phyloP scores from a whole-genome alignment of 2,329 filamentous ascomycete species.

The Cladobotryum protrusum region DNA sequence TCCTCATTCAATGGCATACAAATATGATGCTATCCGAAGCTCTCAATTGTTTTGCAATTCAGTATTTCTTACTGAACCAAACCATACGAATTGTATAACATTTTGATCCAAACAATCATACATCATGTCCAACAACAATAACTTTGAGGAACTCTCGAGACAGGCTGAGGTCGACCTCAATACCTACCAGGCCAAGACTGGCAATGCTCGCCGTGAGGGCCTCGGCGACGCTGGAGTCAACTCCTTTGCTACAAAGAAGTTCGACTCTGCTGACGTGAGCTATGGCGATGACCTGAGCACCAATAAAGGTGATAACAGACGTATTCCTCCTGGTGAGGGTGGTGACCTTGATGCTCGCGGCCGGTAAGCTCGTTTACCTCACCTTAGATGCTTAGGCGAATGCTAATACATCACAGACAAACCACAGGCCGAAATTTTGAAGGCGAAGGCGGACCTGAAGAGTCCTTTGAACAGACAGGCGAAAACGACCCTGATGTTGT shows the following conservation, averaged over 20 bases:
- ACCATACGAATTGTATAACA: not conserved
- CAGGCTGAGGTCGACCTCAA: constrained; percentile 44
- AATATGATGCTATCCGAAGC: not conserved
- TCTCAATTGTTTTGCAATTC: not conserved
- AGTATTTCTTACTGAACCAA: not conserved
- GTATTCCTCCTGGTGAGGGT: constrained; percentile 40
- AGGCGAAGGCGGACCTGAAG: constrained; percentile 35
- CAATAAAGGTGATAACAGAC: constrained; percentile 39
- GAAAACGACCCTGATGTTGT: constrained; percentile 33
- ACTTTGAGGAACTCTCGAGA: constrained; percentile 37
- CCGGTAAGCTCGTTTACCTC: constrained; percentile 27
- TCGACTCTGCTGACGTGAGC: constrained; percentile 20
- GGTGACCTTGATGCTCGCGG: constrained; percentile 38
- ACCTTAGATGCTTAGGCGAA: not conserved
- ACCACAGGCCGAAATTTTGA: constrained; percentile 39
- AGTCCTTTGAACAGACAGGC: constrained; percentile 31
- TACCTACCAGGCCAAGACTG: constrained; percentile 43
- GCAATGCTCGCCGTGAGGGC: constrained; percentile 31
- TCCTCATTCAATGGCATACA: not conserved
- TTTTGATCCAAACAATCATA: not conserved
- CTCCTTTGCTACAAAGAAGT: constrained; percentile 36
- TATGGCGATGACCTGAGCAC: constrained; percentile 41
- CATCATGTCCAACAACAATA: constrained; percentile 17
- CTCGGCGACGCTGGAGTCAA: constrained; percentile 40
- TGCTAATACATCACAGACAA: constrained; percentile 28